Conservation (phyloP, 2,329 filamentous ascomycete species). For the Periconia digitata region DNA sequence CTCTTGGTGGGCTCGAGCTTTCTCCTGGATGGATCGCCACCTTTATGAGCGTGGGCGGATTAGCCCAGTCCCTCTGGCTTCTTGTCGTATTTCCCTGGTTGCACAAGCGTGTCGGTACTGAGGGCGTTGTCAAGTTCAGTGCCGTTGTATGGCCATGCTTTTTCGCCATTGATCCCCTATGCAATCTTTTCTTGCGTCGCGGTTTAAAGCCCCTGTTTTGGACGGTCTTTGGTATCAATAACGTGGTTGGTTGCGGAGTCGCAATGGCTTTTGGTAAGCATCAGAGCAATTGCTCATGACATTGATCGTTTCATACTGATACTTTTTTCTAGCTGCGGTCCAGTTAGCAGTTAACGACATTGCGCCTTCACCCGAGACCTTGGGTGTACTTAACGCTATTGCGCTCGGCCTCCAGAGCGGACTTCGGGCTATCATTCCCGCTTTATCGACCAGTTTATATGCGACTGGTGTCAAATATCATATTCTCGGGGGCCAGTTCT, state of each 20-base stretch:
- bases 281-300: not conserved
- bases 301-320: slow-evolving; percentile 3
- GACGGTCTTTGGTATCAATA: slow-evolving; percentile 48
- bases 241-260: slow-evolving; percentile 63
- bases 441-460: slow-evolving; percentile 66
- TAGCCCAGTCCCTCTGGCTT: slow-evolving; percentile 71
- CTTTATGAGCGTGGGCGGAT: slow-evolving; percentile 65
- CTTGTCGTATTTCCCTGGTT: slow-evolving; percentile 69
- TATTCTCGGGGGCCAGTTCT: slow-evolving; percentile 64
- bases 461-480: slow-evolving; percentile 66
- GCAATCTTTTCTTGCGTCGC: slow-evolving; percentile 59
- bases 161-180: slow-evolving; percentile 57
- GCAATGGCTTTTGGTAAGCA: slow-evolving; percentile 65
- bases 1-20: slow-evolving; percentile 68
- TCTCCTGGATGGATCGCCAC: slow-evolving; percentile 64
- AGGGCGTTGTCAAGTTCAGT: slow-evolving; percentile 63
- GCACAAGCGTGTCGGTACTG: slow-evolving; percentile 67
- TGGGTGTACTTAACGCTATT: slow-evolving; percentile 73
- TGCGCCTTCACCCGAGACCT: slow-evolving; percentile 62
- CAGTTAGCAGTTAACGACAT: slow-evolving; percentile 77
- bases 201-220: slow-evolving; percentile 58
- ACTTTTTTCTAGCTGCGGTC: slow-evolving; percentile 53
- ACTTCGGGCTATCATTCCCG: slow-evolving; percentile 67
- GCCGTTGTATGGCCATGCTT: slow-evolving; percentile 64
- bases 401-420: slow-evolving; percentile 63